Evolutionary conservation across 2,329 filamentous ascomycete species (phyloP).

Genomic region (Trichophyton benhamiae): DNA sequence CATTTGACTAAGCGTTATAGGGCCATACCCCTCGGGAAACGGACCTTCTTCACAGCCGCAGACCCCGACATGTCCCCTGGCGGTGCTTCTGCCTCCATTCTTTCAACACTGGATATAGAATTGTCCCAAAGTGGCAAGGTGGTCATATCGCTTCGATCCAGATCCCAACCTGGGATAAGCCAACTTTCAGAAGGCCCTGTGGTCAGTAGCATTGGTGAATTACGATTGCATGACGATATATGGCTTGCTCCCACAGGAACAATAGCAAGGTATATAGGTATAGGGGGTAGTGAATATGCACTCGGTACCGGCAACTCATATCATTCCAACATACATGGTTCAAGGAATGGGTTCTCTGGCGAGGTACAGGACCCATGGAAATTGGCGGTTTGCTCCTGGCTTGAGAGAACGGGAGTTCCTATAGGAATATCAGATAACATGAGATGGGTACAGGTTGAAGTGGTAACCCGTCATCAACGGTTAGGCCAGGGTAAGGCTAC

Average conservation of each 20-base stretch:
- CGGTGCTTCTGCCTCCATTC: slow-evolving; percentile 10
- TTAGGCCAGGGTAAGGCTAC: slow-evolving; percentile 18
- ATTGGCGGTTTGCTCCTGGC: slow-evolving; percentile 25
- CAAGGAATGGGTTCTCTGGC: background rate
- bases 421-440: slow-evolving; percentile 22
- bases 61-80: slow-evolving; percentile 18
- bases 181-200: slow-evolving; percentile 20
- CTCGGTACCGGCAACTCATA: background rate
- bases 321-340: background rate
- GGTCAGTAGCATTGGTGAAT: slow-evolving; percentile 13
- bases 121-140: slow-evolving; percentile 27
- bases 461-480: slow-evolving; percentile 10
- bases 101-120: slow-evolving; percentile 27
- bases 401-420: slow-evolving; percentile 26
- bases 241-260: slow-evolving; percentile 30
- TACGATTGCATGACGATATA: slow-evolving; percentile 19
- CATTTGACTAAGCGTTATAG: slow-evolving; percentile 25
- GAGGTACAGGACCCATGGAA: slow-evolving; percentile 26
- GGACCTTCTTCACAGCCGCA: slow-evolving; percentile 28
- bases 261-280: slow-evolving; percentile 11
- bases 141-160: slow-evolving; percentile 26
- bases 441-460: slow-evolving; percentile 32
- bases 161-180: slow-evolving; percentile 25
- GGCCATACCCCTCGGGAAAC: slow-evolving; percentile 30
- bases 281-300: background rate